Evolutionary conservation across 2,329 filamentous ascomycete genomes (phyloP).

Genomic region (Reticulascus tulasneorum): DNA sequence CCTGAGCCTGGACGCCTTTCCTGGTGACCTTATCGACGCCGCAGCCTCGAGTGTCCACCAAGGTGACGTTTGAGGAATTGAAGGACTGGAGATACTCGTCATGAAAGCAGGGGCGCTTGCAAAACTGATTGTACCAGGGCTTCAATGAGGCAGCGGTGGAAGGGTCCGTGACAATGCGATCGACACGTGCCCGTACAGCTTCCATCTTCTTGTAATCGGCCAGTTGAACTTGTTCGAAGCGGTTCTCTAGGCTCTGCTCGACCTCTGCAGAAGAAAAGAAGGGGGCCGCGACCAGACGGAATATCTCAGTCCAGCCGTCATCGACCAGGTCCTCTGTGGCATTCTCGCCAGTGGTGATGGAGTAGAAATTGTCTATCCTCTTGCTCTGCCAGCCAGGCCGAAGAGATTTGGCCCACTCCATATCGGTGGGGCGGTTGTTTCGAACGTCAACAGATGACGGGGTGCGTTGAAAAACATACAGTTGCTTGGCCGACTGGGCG

Average conservation of each 20-base stretch:
- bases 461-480: slow-evolving; percentile 54
- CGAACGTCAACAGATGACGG: slow-evolving; percentile 37
- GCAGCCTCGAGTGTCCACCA: slow-evolving; percentile 55
- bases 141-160: slow-evolving; percentile 48
- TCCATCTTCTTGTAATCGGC: slow-evolving; percentile 25
- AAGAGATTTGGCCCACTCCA: slow-evolving; percentile 29
- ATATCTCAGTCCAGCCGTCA: slow-evolving; percentile 45
- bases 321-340: slow-evolving; percentile 35
- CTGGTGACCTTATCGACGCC: slow-evolving; percentile 43
- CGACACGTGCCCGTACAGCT: slow-evolving; percentile 38
- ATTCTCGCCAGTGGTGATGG: slow-evolving; percentile 25
- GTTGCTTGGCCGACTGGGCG: slow-evolving; percentile 40
- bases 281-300: slow-evolving; percentile 31
- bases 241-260: slow-evolving; percentile 31
- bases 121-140: slow-evolving; percentile 57
- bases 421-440: slow-evolving; percentile 35
- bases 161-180: slow-evolving; percentile 45
- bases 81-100: slow-evolving; percentile 55
- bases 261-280: slow-evolving; percentile 28
- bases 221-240: background rate
- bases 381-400: slow-evolving; percentile 50
- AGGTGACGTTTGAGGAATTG: slow-evolving; percentile 52
- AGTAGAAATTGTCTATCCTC: slow-evolving; percentile 37
- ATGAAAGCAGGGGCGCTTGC: slow-evolving; percentile 60
- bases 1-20: slow-evolving; percentile 41